Percentiles rank a stretch among this genome's conserved stretches.
These are phyloP conservation scores for Ophiostoma sp. DNA, from an alignment of 2,329 filamentous ascomycete genomes.

Conservation along the genomic window DNA sequence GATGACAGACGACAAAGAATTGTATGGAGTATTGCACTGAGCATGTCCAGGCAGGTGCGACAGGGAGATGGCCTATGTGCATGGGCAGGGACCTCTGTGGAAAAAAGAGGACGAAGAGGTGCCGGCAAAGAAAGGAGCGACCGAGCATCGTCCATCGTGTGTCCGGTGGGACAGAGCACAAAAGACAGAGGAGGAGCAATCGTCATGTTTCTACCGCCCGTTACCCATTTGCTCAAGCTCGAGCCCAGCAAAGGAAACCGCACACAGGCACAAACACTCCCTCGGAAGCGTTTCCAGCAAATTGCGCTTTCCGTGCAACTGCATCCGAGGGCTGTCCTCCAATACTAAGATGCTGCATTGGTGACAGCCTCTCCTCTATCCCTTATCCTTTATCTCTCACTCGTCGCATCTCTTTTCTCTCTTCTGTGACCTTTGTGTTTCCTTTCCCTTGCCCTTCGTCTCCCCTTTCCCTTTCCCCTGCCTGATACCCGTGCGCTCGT, in stretches of 20 bases:
- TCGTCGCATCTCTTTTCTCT: background rate
- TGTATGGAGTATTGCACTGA: too few relatives aligned
- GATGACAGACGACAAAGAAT: background rate
- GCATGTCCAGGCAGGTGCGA: slow-evolving; percentile 15
- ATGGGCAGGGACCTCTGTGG: slow-evolving; percentile 10
- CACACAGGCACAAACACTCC: background rate
- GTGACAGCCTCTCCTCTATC: background rate
- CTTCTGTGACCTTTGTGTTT: background rate
- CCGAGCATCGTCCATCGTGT: background rate
- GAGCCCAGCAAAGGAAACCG: background rate
- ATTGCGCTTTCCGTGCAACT: slow-evolving; percentile 4
- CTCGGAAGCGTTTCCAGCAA: slow-evolving; percentile 18
- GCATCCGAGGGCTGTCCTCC: background rate
- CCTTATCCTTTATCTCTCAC: background rate
- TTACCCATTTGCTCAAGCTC: background rate
- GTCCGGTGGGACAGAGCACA: background rate
- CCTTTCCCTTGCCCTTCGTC: background rate
- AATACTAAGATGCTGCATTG: background rate
- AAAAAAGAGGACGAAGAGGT: slow-evolving; percentile 13
- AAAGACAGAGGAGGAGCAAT: background rate
- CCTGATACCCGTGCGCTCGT: slow-evolving; percentile 18
- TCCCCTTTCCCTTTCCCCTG: background rate
- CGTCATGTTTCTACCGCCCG: background rate
- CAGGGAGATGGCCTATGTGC: background rate
- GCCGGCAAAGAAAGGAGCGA: background rate